These are phyloP conservation scores for Pythium phragmiticola DNA, from an alignment of 352 stramenopile species.

Conservation along the genomic window DNA sequence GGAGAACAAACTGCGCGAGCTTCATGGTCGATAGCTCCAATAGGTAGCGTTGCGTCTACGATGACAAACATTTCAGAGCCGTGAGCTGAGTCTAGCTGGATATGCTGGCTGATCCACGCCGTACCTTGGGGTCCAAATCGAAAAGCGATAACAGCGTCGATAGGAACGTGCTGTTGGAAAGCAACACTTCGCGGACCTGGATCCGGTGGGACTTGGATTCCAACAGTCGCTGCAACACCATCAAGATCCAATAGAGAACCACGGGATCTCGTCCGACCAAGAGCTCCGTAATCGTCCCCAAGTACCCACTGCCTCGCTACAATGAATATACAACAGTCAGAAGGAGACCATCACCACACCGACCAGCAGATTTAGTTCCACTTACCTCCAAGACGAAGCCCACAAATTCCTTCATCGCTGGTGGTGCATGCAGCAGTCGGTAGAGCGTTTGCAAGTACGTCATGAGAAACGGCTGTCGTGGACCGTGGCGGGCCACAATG, in stretches of 20 bases:
- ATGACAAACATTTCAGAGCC: neutral
- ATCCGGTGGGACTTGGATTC: constrained; percentile 63
- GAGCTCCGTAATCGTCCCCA: constrained; percentile 63
- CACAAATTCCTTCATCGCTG: constrained; percentile 75
- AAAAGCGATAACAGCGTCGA: constrained; percentile 66
- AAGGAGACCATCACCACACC: neutral
- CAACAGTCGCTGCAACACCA: constrained; percentile 61
- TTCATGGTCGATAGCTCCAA: constrained; percentile 79
- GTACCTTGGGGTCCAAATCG: constrained; percentile 65
- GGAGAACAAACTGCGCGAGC: constrained; percentile 68
- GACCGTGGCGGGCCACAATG: constrained; percentile 54
- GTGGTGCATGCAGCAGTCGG: constrained; percentile 55
- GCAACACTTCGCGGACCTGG: constrained; percentile 53
- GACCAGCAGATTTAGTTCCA: neutral
- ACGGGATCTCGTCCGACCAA: constrained; percentile 51
- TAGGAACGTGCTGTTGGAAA: constrained; percentile 64
- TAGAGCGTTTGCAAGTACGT: constrained; percentile 81
- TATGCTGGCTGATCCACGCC: neutral
- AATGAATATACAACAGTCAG: neutral
- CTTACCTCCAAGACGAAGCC: constrained; percentile 68
- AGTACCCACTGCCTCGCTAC: constrained; percentile 73
- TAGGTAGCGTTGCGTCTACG: constrained; percentile 58
- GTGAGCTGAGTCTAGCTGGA: neutral
- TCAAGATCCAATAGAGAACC: constrained; percentile 74
- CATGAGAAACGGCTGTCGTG: constrained; percentile 59